Evolutionary conservation across 768 basidiomycete species (phyloP).

Genomic region (Leccinum variicolor): DNA sequence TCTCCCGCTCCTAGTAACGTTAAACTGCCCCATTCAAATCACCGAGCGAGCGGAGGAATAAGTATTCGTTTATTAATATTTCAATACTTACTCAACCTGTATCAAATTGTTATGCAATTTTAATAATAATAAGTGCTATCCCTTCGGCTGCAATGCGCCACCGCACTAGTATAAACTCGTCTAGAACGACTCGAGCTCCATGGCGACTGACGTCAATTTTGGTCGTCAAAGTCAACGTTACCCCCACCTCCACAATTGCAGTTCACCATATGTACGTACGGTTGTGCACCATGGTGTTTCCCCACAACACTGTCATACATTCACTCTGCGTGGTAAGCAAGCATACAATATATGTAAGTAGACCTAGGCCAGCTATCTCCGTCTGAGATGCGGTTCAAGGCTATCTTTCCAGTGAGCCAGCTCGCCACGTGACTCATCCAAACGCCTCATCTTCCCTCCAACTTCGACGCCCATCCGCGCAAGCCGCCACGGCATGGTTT

Average conservation of each 20-base stretch:
- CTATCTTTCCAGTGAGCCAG: constrained; percentile 37
- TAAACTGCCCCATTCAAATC: background rate
- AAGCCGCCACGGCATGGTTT: constrained; percentile 32
- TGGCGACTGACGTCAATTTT: background rate
- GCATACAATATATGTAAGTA: background rate
- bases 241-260: background rate
- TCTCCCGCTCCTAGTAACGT: background rate
- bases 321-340: background rate
- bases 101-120: too few species aligned
- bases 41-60: background rate
- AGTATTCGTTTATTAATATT: too few species aligned
- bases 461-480: constrained; percentile 17
- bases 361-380: constrained; percentile 3
- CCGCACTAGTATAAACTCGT: background rate
- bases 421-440: constrained; percentile 51
- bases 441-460: constrained; percentile 43
- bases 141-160: background rate
- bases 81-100: too few species aligned
- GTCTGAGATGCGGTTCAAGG: constrained; percentile 9
- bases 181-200: background rate
- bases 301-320: background rate
- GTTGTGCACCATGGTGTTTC: too few species aligned
- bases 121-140: too few species aligned
- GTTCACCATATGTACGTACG: too few species aligned
- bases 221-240: background rate